These are phyloP conservation scores for Populus euphratica DNA, from an alignment of 345 rosid genomes.

Conservation along the genomic window DNA sequence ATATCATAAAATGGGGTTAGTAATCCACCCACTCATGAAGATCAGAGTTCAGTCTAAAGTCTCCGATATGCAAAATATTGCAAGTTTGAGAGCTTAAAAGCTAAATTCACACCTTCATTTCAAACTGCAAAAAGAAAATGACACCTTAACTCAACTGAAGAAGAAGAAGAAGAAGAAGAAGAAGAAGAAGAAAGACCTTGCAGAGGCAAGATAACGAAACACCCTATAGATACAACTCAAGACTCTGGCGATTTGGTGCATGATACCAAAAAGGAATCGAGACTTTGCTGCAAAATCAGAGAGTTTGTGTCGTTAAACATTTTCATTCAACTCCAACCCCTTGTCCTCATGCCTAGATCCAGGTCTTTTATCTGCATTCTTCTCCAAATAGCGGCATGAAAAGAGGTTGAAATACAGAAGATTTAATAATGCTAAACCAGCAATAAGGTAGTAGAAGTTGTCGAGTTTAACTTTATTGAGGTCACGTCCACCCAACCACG, in stretches of 20 bases:
- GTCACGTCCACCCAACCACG: constrained; percentile 67
- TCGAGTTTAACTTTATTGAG: constrained; percentile 51
- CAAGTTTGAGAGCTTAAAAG: not conserved
- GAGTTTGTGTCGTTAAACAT: not conserved
- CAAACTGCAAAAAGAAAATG: too few relatives aligned
- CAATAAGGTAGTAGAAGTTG: constrained; percentile 46
- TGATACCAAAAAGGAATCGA: not conserved
- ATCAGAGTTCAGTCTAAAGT: not conserved
- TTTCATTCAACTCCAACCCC: not conserved
- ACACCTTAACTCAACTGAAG: not conserved
- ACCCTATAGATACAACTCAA: not conserved
- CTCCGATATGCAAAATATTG: not conserved
- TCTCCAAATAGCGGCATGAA: constrained; percentile 31
- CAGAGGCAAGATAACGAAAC: not conserved
- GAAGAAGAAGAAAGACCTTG: not conserved
- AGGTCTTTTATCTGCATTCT: not conserved
- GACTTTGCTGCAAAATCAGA: not conserved
- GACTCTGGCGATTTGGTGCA: not conserved
- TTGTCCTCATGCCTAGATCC: not conserved
- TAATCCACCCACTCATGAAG: not conserved
- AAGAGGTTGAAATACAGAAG: constrained; percentile 51
- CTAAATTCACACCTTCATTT: not conserved
- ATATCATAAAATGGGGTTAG: too few relatives aligned
- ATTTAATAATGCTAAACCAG: constrained; percentile 37
- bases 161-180: not conserved